phyloP scores from a whole-genome alignment of 805 yeast species.

The Myxozyma monticola region DNA sequence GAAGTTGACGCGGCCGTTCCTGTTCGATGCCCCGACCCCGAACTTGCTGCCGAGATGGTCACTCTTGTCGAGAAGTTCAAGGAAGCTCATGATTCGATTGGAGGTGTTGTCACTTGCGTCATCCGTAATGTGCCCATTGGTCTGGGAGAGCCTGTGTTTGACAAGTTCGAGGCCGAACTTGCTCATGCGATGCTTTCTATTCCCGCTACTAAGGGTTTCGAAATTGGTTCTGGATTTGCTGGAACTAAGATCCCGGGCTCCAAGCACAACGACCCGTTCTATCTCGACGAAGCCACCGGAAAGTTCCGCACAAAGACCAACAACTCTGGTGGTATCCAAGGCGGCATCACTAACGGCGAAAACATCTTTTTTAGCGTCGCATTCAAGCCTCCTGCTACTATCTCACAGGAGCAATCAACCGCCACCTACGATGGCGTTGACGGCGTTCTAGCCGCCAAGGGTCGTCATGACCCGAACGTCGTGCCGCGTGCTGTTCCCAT shows the following conservation, averaged over 20 bases:
- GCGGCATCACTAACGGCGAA: conserved; percentile 97
- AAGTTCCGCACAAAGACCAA: conserved; percentile 83
- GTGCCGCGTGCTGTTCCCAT: conserved; percentile 98
- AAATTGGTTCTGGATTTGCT: conserved; percentile 92
- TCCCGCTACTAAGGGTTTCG: conserved; percentile 98
- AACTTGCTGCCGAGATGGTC: conserved; percentile 73
- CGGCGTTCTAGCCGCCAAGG: conserved; percentile 91
- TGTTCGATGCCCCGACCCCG: conserved; percentile 86
- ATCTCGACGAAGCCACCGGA: conserved; percentile 56
- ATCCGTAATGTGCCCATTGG: conserved; percentile 91
- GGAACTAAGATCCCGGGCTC: conserved; percentile 93
- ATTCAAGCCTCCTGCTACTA: conserved; percentile 97
- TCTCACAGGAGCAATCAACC: conserved; percentile 87
- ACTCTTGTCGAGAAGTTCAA: conserved; percentile 83
- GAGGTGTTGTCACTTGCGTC: conserved; percentile 98
- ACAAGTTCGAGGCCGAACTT: conserved; percentile 88
- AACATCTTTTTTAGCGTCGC: conserved; percentile 92
- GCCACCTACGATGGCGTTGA: conserved; percentile 82
- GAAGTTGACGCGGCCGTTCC: conserved; percentile 85
- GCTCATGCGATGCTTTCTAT: conserved; percentile 98
- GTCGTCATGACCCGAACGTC: conserved; percentile 98
- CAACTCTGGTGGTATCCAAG: conserved; percentile 96
- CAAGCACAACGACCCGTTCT: conserved; percentile 86
- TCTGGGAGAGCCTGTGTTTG: conserved; percentile 97
- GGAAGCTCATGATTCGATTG: conserved; percentile 87